Evolutionary conservation across 2,329 filamentous ascomycete genomes (phyloP).

Genomic region (Neospermospora avenae): DNA sequence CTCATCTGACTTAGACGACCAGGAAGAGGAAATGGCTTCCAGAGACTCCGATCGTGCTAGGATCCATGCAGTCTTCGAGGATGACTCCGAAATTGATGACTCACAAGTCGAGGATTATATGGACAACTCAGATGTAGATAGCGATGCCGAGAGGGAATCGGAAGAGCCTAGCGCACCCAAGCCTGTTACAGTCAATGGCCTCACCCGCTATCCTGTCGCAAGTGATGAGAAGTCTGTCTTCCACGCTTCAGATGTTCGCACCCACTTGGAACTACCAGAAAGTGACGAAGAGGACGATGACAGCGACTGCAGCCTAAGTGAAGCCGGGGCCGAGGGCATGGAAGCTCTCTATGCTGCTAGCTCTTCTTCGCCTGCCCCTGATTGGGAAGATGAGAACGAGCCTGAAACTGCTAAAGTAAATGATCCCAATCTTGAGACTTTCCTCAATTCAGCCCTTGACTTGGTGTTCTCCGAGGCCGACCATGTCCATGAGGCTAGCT

Average conservation of each 20-base stretch:
- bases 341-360: conserved; percentile 23
- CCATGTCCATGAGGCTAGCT: background rate
- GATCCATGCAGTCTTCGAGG: background rate
- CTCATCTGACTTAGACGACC: conserved; percentile 11
- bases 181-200: background rate
- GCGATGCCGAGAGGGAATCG: conserved; percentile 8
- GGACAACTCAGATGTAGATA: conserved; percentile 1
- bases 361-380: background rate
- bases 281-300: conserved; percentile 13
- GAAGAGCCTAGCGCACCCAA: conserved; percentile 1
- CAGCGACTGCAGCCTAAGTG: conserved; percentile 28
- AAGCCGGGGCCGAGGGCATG: conserved; percentile 26
- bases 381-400: background rate
- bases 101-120: conserved; percentile 8
- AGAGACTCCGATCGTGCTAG: background rate
- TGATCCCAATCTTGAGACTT: background rate
- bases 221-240: conserved; percentile 8
- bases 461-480: background rate
- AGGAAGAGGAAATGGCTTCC: conserved; percentile 10
- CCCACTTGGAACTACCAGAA: background rate
- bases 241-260: conserved; percentile 10
- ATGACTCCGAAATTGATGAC: conserved; percentile 4
- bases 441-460: background rate
- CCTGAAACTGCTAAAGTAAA: background rate
- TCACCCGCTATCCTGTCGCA: conserved; percentile 5